phyloP scores from a whole-genome alignment of 1,139 yeast species.

The Hanseniaspora gamundiae region DNA sequence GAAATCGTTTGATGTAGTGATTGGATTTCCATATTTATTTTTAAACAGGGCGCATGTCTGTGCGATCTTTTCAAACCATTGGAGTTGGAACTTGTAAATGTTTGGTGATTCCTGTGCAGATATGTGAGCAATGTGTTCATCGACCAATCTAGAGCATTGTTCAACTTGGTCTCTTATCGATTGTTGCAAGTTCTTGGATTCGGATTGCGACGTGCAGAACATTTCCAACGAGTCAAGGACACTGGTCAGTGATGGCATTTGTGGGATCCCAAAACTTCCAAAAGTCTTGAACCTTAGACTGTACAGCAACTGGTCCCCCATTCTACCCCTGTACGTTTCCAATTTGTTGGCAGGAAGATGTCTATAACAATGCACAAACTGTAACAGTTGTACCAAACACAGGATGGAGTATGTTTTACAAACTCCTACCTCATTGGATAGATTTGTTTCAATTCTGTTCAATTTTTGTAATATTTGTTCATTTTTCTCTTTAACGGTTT shows the following conservation, averaged over 20 bases:
- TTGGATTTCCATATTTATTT: neutral
- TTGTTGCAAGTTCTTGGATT: neutral
- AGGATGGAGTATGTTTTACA: slow-evolving; percentile 29
- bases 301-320: slow-evolving; percentile 36
- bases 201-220: neutral
- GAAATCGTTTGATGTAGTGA: too few relatives aligned
- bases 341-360: slow-evolving; percentile 26
- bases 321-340: slow-evolving; percentile 25
- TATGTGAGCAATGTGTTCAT: neutral
- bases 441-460: slow-evolving; percentile 11
- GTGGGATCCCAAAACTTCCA: slow-evolving; percentile 74
- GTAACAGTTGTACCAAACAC: slow-evolving; percentile 29
- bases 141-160: neutral
- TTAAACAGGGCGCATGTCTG: neutral
- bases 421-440: slow-evolving; percentile 24
- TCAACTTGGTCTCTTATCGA: neutral
- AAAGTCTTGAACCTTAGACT: slow-evolving; percentile 70
- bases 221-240: neutral
- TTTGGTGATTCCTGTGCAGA: too few relatives aligned
- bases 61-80: neutral
- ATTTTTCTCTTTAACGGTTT: slow-evolving; percentile 19
- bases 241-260: slow-evolving; percentile 36
- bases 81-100: neutral
- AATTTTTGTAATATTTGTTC: slow-evolving; percentile 18
- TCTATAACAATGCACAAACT: slow-evolving; percentile 17